phyloP scores from a whole-genome alignment of 495 filamentous ascomycete species.

The Penicillium diatomitis region DNA sequence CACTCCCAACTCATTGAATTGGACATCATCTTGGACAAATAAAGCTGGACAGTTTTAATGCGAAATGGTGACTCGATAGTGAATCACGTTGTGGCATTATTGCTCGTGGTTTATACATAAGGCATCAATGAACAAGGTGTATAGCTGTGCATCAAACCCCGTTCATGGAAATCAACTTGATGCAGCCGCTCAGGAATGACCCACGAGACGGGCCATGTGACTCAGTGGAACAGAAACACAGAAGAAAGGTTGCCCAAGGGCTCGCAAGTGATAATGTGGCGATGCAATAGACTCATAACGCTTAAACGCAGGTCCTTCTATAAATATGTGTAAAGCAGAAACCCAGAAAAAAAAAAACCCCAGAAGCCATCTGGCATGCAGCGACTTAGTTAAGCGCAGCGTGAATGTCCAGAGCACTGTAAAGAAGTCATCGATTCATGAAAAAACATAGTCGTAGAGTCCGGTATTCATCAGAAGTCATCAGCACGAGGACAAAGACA shows the following conservation, averaged over 20 bases:
- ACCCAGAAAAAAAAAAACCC: constrained; percentile 2
- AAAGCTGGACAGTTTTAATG: background rate
- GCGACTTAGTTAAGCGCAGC: constrained; percentile 4
- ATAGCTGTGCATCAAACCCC: too few relatives aligned
- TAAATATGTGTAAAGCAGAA: background rate
- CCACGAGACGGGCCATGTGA: too few relatives aligned
- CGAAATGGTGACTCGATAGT: background rate
- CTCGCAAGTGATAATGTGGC: constrained; percentile 6
- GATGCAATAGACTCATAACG: constrained; percentile 3
- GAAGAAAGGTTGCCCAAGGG: constrained; percentile 4
- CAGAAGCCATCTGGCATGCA: constrained; percentile 4
- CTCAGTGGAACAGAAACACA: background rate
- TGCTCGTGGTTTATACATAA: background rate
- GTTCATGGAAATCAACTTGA: too few relatives aligned
- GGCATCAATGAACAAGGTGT: background rate
- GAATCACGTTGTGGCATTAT: background rate
- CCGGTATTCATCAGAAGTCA: background rate
- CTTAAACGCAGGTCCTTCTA: background rate
- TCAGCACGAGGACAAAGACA: too few relatives aligned
- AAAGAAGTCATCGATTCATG: constrained; percentile 9
- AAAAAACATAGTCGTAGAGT: constrained; percentile 18
- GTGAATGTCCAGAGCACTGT: constrained; percentile 13
- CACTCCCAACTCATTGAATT: too few relatives aligned
- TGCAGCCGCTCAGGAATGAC: background rate
- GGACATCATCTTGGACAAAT: too few relatives aligned